Evolutionary conservation across 352 stramenopile species (phyloP).

Genomic region (Globisporangium middletonii): DNA sequence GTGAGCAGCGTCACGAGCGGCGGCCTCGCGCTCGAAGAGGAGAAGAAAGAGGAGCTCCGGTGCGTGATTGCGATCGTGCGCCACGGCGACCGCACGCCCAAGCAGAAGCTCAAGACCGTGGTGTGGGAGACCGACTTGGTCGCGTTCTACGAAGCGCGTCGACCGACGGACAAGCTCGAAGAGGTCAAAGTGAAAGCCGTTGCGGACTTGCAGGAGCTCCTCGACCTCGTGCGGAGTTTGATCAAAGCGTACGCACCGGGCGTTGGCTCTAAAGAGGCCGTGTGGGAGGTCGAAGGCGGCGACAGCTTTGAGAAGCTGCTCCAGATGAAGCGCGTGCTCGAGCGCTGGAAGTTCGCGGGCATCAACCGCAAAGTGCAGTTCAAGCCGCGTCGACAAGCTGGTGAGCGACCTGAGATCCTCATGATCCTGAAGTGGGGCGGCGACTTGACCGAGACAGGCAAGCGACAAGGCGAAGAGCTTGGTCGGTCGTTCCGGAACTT

Average conservation of each 20-base stretch:
- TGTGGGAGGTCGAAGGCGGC: conserved; percentile 80
- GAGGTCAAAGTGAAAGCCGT: conserved; percentile 86
- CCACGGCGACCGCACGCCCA: conserved; percentile 98
- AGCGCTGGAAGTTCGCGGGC: conserved; percentile 95
- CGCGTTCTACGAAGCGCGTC: conserved; percentile 67
- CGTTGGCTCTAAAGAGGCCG: conserved; percentile 73
- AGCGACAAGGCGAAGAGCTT: conserved; percentile 94
- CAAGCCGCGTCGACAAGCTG: conserved; percentile 61
- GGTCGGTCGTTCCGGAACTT: conserved; percentile 90
- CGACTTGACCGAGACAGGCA: conserved; percentile 97
- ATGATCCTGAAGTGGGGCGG: conserved; percentile 99
- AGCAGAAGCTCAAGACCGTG: conserved; percentile 98
- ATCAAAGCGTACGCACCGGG: conserved; percentile 79
- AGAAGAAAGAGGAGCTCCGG: conserved; percentile 94
- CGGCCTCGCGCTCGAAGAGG: conserved; percentile 37
- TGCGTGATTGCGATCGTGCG: conserved; percentile 98
- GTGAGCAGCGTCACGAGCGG: conserved; percentile 51
- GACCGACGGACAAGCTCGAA: conserved; percentile 69
- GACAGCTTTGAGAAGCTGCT: conserved; percentile 91
- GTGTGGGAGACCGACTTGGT: conserved; percentile 86
- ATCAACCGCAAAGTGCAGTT: conserved; percentile 97
- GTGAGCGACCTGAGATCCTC: conserved; percentile 88
- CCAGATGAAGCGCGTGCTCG: conserved; percentile 96
- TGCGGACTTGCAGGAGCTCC: conserved; percentile 67
- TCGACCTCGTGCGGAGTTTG: conserved; percentile 71